Evolutionary conservation across 805 yeast genomes (phyloP), one percentile per base, ranked within the genome.

Genomic region (Wickerhamomyces sydowiorum): DNA sequence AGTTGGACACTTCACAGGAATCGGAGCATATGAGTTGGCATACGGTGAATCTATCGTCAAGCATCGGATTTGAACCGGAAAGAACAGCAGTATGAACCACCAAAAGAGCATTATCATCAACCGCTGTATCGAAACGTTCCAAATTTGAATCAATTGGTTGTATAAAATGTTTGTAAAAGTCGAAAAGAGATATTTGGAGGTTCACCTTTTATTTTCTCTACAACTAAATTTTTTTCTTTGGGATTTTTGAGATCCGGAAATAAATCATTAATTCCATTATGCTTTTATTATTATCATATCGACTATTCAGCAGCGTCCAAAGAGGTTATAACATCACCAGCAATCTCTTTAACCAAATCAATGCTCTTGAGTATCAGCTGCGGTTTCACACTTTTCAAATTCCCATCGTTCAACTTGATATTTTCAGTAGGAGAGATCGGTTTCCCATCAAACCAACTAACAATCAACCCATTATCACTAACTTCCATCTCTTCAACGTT

Each of bases 401-500:
- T 57, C 8, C 62, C 54, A 8, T 69, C 69, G 31, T 80, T 80
- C 21, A 87, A 66, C 37, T 81, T 78, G n/a, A 85, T 61, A 17
- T 84, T 80, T 48, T 80, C 72, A 3, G 89, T 67, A 1, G 97
- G 96, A 0, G 95, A 73, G 10, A 80, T 75, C 1, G 86, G 76
- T 43, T 71, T 68, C n/a, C 79, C 80, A 43, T 80, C 66, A 42
- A 76, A 75, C 78, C 83, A 91, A 27, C 90, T 81, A 3, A 86
- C 59, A 37, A 89, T 67, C 18, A 91, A 49, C 1, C 96, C 96
- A 45, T 86, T 82, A 49, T 91, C 96, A 45, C 89, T 72, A 2
- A 90, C 96, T 46, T 80, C 86, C 58, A 86, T 90, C 61, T 91
- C 99, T 45, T 82, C 86, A n/a, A 76, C 66, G 1, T 95, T 81